Evolutionary conservation across 306 rosid species (phyloP).

Genomic region (Carpinus fangiana): DNA sequence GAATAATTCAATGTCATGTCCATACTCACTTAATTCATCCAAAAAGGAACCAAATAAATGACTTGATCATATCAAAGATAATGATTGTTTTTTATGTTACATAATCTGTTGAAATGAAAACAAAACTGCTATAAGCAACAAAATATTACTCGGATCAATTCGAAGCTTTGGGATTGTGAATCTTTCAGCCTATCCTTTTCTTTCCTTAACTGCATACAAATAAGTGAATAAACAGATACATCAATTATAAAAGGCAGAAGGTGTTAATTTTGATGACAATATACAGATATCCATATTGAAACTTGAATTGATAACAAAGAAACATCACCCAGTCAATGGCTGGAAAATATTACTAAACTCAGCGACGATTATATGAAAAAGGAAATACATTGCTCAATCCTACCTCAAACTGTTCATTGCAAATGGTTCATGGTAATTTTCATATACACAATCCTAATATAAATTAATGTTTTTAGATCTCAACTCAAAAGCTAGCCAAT

Average conservation of each 20-base stretch:
- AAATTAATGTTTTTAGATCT: not conserved
- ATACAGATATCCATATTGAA: constrained; percentile 1
- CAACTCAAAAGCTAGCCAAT: not conserved
- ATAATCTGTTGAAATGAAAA: constrained; percentile 4
- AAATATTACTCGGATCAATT: constrained; percentile 50
- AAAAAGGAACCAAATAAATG: not conserved
- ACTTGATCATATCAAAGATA: not conserved
- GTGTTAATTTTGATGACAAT: not conserved
- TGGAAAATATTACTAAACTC: not conserved
- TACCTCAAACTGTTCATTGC: not conserved
- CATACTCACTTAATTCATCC: not conserved
- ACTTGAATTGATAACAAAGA: not conserved
- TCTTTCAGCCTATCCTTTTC: constrained; percentile 55
- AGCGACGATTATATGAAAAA: not conserved
- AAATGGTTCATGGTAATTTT: not conserved
- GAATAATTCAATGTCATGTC: not conserved
- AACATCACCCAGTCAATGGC: not conserved
- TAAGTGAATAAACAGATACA: constrained; percentile 1
- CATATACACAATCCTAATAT: not conserved
- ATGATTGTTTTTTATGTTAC: not conserved
- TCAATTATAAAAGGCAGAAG: not conserved
- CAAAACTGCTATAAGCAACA: constrained; percentile 7
- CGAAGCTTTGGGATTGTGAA: constrained; percentile 59
- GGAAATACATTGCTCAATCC: not conserved
- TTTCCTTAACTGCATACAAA: constrained; percentile 62